Conservation (phyloP, 805 yeast species). For the Dipodascus albidus region DNA sequence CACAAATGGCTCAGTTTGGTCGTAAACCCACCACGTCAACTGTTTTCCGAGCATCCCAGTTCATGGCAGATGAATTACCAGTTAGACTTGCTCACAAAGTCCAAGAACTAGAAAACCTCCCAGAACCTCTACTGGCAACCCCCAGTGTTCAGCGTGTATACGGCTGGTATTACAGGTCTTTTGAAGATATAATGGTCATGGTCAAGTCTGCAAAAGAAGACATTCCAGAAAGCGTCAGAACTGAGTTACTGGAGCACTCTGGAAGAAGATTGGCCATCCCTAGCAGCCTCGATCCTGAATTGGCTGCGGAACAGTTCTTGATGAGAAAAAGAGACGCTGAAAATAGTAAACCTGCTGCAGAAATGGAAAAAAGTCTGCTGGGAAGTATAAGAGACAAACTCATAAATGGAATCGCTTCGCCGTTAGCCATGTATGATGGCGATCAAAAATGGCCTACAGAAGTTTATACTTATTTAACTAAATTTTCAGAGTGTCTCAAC, state of each 20-base stretch:
- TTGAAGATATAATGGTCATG: slow-evolving; percentile 57
- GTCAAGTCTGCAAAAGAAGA: slow-evolving; percentile 21
- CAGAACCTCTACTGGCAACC: slow-evolving; percentile 60
- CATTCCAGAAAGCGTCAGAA: background rate
- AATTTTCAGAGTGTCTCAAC: slow-evolving; percentile 52
- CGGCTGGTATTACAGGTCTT: slow-evolving; percentile 86
- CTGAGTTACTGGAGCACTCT: background rate
- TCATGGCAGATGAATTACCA: slow-evolving; percentile 78
- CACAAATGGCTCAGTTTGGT: slow-evolving; percentile 91
- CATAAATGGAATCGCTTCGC: background rate
- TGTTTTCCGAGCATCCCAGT: slow-evolving; percentile 71
- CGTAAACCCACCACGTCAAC: slow-evolving; percentile 68
- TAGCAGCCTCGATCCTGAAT: background rate
- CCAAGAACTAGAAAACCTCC: slow-evolving; percentile 70
- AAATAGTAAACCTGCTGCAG: background rate
- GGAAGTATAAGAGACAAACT: background rate
- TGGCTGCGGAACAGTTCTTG: background rate
- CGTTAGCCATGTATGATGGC: slow-evolving; percentile 5
- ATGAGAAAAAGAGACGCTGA: background rate
- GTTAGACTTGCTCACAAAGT: slow-evolving; percentile 79
- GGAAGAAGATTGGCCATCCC: slow-evolving; percentile 31
- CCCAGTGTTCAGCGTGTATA: slow-evolving; percentile 67
- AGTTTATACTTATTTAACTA: slow-evolving; percentile 56
- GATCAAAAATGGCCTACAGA: slow-evolving; percentile 52
- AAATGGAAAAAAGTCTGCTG: background rate